phyloP scores from a whole-genome alignment of 306 rosid species.

The Glycine soja region DNA sequence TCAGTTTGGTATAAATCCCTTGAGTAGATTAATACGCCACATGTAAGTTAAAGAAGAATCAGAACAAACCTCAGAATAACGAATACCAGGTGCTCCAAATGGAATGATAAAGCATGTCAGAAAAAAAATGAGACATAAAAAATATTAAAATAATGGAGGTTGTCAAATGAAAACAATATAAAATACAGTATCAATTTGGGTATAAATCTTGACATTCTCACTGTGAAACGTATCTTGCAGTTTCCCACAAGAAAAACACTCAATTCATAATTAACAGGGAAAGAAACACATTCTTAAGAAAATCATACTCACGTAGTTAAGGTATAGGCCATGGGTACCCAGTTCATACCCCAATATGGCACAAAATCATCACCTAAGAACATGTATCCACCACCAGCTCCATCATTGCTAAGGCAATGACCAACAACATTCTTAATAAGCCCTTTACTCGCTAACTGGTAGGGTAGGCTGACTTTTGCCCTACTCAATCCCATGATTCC shows the following conservation, averaged over 20 bases:
- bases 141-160: background rate
- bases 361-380: constrained; percentile 81
- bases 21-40: constrained; percentile 33
- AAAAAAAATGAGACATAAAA: background rate
- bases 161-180: background rate
- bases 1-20: constrained; percentile 72
- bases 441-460: constrained; percentile 76
- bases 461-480: constrained; percentile 74
- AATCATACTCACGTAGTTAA: constrained; percentile 62
- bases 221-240: background rate
- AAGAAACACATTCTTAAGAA: constrained; percentile 3
- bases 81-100: constrained; percentile 9
- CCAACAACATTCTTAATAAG: constrained; percentile 77
- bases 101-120: background rate
- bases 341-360: constrained; percentile 76
- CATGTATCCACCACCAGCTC: constrained; percentile 77
- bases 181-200: background rate
- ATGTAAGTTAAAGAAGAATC: constrained; percentile 18
- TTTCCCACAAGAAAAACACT: constrained; percentile 3
- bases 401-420: constrained; percentile 68
- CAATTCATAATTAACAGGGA: background rate
- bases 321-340: constrained; percentile 72
- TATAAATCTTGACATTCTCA: background rate
- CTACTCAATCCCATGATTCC: constrained; percentile 82
- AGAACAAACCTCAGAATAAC: constrained; percentile 29